Evolutionary conservation across 208 protist genomes (phyloP), one percentile per base, ranked within the genome.

Genomic region (Leishmania lainsoni): DNA sequence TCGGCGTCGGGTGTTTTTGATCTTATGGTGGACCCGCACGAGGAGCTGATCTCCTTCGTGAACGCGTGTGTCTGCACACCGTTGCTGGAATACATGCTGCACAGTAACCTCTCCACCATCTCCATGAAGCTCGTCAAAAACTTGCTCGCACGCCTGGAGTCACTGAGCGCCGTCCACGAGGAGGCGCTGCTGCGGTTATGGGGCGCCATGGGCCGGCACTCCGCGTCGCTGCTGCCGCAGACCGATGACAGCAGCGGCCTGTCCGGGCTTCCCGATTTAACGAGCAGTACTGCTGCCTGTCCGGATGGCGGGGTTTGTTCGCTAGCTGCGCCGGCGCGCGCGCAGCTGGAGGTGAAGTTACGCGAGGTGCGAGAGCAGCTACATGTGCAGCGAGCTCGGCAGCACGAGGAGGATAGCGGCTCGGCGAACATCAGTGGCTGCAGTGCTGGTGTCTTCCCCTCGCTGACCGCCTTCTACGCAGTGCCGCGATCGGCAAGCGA

Each of bases 1-100:
- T 39, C 65, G n/a, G 17, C 61, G 68, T 20, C 56, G 35, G 52
- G 26, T 12, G 65, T 89, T 17, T 79, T 87, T 10, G 90, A 93
- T 58, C 59, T 91, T 4, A 93, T 90, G 87, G 49, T 56, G 2
- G 80, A 81, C 77, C 78, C 72, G 12, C 69, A 80, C 49, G 90
- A 93, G 81, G 75, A 77, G 54, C 75, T 88, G 39, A 81, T 81
- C 51, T 80, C 86, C 4, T 89, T 88, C 22, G 86, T 92, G 56
- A 95, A 91, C 79, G 82, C 87, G 49, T 81, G 86, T 45, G 83
- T 96, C 35, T 87, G 85, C 42, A 83, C 85, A 42, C 86, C 92
- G 17, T 78, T 96, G 59, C 48, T 95, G 74, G 89, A 88, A 16
- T 92, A 91, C 73, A 83, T 94, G 52, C 51, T 86, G 66, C 81